Conservation (phyloP, 176 grass and related monocot genomes). For the Rhynchospora breviuscula region DNA sequence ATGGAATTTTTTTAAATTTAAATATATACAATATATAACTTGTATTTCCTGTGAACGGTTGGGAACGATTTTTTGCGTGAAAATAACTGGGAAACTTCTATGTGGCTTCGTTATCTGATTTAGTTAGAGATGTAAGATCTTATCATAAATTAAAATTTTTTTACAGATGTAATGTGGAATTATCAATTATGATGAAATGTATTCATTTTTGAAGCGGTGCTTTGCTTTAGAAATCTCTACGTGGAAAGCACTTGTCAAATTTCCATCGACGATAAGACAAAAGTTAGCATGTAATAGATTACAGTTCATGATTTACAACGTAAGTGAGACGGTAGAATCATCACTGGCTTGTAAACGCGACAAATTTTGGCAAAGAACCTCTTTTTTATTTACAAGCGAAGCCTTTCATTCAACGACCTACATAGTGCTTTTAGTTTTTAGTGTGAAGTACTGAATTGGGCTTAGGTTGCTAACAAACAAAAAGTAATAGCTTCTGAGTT, state of each 20-base stretch:
- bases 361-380: not conserved
- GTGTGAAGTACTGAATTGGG: too few species aligned
- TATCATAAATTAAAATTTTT: too few species aligned
- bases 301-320: not conserved
- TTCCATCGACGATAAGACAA: not conserved
- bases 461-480: too few species aligned
- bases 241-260: not conserved
- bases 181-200: too few species aligned
- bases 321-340: not conserved
- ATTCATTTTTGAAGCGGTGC: too few species aligned
- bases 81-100: not conserved
- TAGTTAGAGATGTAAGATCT: not conserved
- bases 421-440: too few species aligned
- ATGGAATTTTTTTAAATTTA: too few species aligned
- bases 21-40: too few species aligned
- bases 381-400: not conserved
- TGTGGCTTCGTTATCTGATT: not conserved
- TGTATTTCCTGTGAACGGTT: not conserved
- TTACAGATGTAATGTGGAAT: too few species aligned
- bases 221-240: too few species aligned
- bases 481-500: too few species aligned
- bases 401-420: not conserved
- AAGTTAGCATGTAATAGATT: not conserved
- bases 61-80: not conserved
- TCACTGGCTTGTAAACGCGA: not conserved